phyloP scores from a whole-genome alignment of 2,329 filamentous ascomycete species.

The Botrytis sinoallii region DNA sequence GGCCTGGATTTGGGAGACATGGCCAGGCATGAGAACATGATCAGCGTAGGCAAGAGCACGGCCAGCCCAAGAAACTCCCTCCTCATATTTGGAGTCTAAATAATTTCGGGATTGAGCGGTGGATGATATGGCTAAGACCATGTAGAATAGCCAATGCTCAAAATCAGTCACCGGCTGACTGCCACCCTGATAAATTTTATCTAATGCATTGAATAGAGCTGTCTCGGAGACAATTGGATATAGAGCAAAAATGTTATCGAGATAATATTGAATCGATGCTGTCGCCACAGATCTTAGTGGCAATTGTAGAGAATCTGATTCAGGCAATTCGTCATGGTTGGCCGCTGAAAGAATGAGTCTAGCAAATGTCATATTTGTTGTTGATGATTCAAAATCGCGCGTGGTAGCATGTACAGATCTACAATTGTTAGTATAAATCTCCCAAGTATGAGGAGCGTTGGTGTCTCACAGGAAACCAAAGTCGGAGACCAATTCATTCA shows the following conservation, averaged over 20 bases:
- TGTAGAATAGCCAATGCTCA: constrained; percentile 82
- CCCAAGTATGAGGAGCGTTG: neutral
- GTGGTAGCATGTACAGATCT: constrained; percentile 94
- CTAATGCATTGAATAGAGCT: constrained; percentile 71
- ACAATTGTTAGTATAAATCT: constrained; percentile 21
- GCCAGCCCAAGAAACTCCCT: constrained; percentile 55
- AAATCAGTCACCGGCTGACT: constrained; percentile 57
- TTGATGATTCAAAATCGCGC: constrained; percentile 86
- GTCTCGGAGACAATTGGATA: constrained; percentile 83
- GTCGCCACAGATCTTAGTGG: constrained; percentile 68
- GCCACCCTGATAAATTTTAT: constrained; percentile 75
- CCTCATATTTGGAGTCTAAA: constrained; percentile 60
- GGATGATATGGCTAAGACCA: constrained; percentile 83
- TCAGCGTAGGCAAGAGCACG: constrained; percentile 75
- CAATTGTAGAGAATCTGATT: constrained; percentile 57
- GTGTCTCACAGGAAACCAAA: constrained; percentile 78
- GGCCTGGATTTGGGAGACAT: constrained; percentile 81
- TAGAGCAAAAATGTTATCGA: constrained; percentile 75
- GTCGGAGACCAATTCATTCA: constrained; percentile 88
- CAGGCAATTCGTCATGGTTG: constrained; percentile 68
- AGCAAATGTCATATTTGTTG: constrained; percentile 88
- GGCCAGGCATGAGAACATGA: constrained; percentile 79
- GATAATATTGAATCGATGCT: constrained; percentile 75
- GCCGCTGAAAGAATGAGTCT: constrained; percentile 82
- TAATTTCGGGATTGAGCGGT: constrained; percentile 68